Evolutionary conservation across 441 rosid species (phyloP).

Genomic region (Erysimum pusillum): DNA sequence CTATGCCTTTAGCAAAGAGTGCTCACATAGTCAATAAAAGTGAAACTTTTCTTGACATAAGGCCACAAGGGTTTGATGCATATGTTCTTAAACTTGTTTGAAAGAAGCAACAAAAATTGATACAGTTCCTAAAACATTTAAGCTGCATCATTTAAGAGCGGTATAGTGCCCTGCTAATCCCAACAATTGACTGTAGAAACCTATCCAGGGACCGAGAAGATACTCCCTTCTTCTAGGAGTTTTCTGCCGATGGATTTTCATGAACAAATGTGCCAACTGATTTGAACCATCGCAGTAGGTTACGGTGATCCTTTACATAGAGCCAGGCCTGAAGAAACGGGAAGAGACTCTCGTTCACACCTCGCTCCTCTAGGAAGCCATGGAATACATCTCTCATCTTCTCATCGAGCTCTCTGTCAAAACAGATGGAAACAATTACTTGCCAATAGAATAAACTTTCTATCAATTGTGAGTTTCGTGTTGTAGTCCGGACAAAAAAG

Average conservation of each 20-base stretch:
- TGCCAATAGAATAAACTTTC: background rate
- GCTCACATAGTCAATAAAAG: background rate
- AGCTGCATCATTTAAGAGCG: conserved; percentile 21
- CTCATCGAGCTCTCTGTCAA: conserved; percentile 69
- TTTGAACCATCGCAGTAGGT: conserved; percentile 78
- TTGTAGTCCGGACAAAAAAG: background rate
- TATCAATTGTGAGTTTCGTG: background rate
- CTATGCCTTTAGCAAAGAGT: background rate
- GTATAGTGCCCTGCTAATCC: conserved; percentile 2
- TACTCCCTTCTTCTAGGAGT: conserved; percentile 24
- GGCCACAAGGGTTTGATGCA: background rate
- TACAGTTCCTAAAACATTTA: background rate
- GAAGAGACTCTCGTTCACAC: conserved; percentile 79
- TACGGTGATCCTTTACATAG: conserved; percentile 84
- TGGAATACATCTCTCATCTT: conserved; percentile 80
- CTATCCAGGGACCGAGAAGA: conserved; percentile 9
- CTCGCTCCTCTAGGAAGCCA: conserved; percentile 75
- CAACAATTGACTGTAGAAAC: background rate
- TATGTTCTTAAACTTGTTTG: conserved; percentile 10
- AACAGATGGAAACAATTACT: conserved; percentile 11
- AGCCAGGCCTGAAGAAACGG: conserved; percentile 93
- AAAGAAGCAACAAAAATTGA: conserved; percentile 15
- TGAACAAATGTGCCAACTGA: conserved; percentile 67
- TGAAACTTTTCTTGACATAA: background rate
- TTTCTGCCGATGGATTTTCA: conserved; percentile 48